Evolutionary conservation across 2,329 filamentous ascomycete genomes (phyloP).

Genomic region (Stemphylium beticola): DNA sequence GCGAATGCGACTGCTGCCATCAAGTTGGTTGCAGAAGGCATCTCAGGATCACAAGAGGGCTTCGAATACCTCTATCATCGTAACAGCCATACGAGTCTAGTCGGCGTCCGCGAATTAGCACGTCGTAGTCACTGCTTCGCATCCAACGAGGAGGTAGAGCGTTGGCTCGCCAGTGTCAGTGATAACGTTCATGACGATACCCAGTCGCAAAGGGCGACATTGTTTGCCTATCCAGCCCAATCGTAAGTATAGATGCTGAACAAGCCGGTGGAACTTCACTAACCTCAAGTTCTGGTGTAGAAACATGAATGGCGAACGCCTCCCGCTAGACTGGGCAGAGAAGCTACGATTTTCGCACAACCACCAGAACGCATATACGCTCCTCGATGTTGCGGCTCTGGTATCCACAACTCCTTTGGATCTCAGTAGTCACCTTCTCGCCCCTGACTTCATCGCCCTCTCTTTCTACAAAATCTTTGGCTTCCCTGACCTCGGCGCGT

Average conservation of each 20-base stretch:
- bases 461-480: constrained; percentile 98
- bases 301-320: constrained; percentile 82
- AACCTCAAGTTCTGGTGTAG: neutral
- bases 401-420: constrained; percentile 67
- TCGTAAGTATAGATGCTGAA: constrained; percentile 55
- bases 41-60: constrained; percentile 67
- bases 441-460: constrained; percentile 81
- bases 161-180: constrained; percentile 61
- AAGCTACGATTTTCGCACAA: constrained; percentile 21
- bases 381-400: constrained; percentile 73
- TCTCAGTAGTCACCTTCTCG: constrained; percentile 61
- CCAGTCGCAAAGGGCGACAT: constrained; percentile 8
- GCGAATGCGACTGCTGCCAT: constrained; percentile 89
- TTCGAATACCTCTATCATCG: constrained; percentile 84
- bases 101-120: constrained; percentile 78
- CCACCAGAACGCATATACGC: constrained; percentile 65
- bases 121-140: constrained; percentile 67
- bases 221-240: constrained; percentile 86
- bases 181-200: constrained; percentile 15
- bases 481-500: constrained; percentile 85
- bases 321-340: constrained; percentile 67
- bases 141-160: constrained; percentile 66
- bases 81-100: constrained; percentile 83
- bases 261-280: neutral
- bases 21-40: constrained; percentile 80